These are phyloP conservation scores for Solanum hybrid DNA, from an alignment of 305 asterid genomes.

Conservation along the genomic window DNA sequence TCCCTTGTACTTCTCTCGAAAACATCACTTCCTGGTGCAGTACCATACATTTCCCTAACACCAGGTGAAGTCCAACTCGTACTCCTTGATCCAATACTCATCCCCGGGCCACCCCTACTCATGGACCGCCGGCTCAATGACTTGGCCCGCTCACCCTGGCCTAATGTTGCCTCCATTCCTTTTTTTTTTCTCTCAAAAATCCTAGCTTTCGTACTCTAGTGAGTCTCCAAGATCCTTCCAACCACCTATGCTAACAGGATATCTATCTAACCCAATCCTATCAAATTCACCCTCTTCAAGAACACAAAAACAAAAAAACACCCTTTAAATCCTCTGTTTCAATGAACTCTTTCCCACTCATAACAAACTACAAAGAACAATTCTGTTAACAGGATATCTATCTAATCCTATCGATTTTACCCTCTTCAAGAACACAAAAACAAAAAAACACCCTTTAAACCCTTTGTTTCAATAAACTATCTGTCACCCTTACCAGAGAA, in stretches of 20 bases:
- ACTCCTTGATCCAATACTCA: conserved; percentile 46
- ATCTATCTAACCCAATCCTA: background rate
- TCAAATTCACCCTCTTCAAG: background rate
- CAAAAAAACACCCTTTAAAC: background rate
- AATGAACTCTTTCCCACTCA: background rate
- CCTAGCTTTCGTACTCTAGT: background rate
- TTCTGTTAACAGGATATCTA: background rate
- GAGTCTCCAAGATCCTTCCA: background rate
- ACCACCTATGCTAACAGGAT: background rate
- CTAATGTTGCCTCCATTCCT: conserved; percentile 28
- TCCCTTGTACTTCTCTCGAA: conserved; percentile 68
- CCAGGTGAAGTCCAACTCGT: conserved; percentile 71
- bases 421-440: background rate
- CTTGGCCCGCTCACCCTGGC: conserved; percentile 41
- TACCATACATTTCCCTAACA: conserved; percentile 40
- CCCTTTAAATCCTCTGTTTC: background rate
- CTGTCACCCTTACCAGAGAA: background rate
- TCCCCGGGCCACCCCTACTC: conserved; percentile 30
- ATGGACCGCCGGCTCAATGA: conserved; percentile 48
- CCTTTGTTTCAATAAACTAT: background rate
- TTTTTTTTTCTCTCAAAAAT: background rate
- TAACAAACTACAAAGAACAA: background rate
- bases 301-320: background rate
- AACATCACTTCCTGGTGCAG: conserved; percentile 50
- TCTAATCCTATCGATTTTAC: background rate